Conservation (phyloP, 2,329 filamentous ascomycete genomes). For the Apiospora aurea region DNA sequence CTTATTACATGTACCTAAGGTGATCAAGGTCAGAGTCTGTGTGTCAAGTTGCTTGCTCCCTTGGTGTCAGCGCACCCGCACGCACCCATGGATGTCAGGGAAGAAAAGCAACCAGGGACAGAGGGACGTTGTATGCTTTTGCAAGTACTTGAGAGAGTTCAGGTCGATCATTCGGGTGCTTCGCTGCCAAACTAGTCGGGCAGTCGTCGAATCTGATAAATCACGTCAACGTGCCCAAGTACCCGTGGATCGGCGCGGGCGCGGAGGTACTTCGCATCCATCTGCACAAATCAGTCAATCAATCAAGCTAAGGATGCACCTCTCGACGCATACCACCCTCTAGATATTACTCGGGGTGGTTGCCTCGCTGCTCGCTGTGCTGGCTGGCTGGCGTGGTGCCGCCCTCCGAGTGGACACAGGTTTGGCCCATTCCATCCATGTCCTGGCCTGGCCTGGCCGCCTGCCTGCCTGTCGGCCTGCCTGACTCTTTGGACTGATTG, state of each 20-base stretch:
- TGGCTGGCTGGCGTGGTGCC: background rate
- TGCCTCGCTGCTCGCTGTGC: slow-evolving; percentile 3
- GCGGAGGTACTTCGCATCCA: slow-evolving; percentile 5
- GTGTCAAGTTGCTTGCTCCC: slow-evolving; percentile 2
- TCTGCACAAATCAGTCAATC: slow-evolving; percentile 1
- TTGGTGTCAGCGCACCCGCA: background rate
- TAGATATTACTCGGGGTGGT: slow-evolving; percentile 4
- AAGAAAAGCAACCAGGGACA: background rate
- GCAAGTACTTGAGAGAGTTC: background rate
- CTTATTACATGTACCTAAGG: background rate
- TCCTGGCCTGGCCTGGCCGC: slow-evolving; percentile 30
- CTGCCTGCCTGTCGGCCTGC: slow-evolving; percentile 29
- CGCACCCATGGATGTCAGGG: background rate
- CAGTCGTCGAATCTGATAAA: slow-evolving; percentile 7
- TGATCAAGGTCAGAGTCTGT: background rate
- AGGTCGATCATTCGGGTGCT: background rate
- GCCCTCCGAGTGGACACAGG: slow-evolving; percentile 6
- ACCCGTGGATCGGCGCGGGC: background rate
- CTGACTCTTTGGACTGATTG: slow-evolving; percentile 15
- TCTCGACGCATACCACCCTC: slow-evolving; percentile 14
- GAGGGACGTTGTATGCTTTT: background rate
- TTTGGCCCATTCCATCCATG: slow-evolving; percentile 18
- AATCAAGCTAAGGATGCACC: background rate
- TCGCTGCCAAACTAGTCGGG: background rate
- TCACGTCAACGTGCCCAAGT: background rate